These are phyloP conservation scores for Castanea sativa DNA, from an alignment of 306 rosid species.

Conservation along the genomic window DNA sequence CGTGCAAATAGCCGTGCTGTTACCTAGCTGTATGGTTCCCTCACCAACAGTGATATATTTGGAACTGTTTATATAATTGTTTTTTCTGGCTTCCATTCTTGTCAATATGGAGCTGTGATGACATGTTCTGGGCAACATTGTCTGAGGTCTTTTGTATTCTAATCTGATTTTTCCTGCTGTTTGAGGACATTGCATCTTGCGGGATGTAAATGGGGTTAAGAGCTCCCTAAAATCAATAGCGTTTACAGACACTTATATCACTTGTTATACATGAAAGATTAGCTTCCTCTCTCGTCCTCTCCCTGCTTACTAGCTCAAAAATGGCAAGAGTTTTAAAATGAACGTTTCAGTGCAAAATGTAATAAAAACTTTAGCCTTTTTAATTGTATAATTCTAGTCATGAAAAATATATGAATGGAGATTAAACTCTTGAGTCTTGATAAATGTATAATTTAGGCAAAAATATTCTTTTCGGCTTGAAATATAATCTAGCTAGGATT, in stretches of 20 bases:
- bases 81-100: background rate
- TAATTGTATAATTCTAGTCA: no score
- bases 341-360: no score
- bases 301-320: no score
- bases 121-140: background rate
- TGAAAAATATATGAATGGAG: no score
- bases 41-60: background rate
- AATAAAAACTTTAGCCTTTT: no score
- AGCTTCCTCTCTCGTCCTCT: no score
- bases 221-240: background rate
- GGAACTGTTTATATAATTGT: background rate
- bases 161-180: background rate
- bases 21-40: background rate
- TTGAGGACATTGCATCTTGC: background rate
- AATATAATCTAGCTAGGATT: no score
- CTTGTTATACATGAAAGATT: background rate
- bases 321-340: no score
- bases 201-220: background rate
- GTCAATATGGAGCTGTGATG: background rate
- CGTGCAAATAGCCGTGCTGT: background rate
- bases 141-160: background rate
- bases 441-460: no score
- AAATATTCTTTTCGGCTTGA: no score
- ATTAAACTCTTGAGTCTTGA: no score
- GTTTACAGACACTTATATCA: background rate